Evolutionary conservation across 129 eudicot species (phyloP).

Genomic region (Escallonia rubra): DNA sequence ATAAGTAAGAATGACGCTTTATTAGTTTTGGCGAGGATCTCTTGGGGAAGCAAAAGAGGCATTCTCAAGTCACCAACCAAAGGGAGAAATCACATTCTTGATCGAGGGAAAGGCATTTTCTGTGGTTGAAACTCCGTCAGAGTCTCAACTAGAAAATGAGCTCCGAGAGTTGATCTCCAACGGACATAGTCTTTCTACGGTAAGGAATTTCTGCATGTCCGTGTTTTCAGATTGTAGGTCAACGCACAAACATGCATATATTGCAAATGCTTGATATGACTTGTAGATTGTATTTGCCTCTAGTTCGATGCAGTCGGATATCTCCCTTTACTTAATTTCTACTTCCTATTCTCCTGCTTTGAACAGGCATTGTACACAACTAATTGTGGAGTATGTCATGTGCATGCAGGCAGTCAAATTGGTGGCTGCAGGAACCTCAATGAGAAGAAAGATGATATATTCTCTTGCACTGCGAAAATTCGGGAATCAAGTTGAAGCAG

Average conservation of each 20-base stretch:
- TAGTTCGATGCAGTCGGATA: neutral
- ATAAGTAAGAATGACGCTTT: neutral
- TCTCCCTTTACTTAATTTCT: too few species aligned
- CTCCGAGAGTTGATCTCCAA: constrained; percentile 54
- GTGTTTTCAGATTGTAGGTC: neutral
- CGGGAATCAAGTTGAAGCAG: constrained; percentile 46
- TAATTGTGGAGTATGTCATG: neutral
- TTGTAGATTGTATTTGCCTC: neutral
- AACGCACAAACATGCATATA: too few species aligned
- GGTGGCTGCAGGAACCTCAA: constrained; percentile 74
- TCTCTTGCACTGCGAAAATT: constrained; percentile 78
- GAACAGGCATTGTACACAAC: too few species aligned
- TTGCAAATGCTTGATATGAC: too few species aligned
- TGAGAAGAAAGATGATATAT: constrained; percentile 65
- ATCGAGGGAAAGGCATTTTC: constrained; percentile 56
- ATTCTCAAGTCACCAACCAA: constrained; percentile 54
- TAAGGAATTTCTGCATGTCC: constrained; percentile 13
- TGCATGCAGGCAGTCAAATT: constrained; percentile 75
- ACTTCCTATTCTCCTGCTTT: too few species aligned
- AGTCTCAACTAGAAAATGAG: constrained; percentile 66
- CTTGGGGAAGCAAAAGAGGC: constrained; percentile 60
- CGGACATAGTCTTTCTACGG: constrained; percentile 86
- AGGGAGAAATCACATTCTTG: constrained; percentile 92
- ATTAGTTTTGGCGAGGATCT: constrained; percentile 90
- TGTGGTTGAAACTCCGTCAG: constrained; percentile 49